Conservation (phyloP, 306 rosid species). For the Prinsepia uniflora region DNA sequence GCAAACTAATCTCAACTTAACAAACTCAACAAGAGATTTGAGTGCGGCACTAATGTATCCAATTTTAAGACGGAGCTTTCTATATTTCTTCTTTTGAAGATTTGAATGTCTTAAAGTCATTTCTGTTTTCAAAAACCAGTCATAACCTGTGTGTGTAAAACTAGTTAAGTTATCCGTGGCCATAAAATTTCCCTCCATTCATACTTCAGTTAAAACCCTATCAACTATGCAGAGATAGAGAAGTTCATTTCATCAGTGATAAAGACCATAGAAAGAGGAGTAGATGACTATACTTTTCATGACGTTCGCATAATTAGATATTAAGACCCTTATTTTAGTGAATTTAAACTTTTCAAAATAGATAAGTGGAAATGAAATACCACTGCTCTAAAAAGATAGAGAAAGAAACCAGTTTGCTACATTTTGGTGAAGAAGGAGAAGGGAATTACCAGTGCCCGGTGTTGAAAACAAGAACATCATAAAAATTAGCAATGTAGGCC, state of each 20-base stretch:
- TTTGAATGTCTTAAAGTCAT: not conserved
- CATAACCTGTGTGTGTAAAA: not conserved
- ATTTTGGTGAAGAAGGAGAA: conserved; percentile 16
- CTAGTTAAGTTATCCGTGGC: not conserved
- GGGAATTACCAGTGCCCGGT: conserved; percentile 83
- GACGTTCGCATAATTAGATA: not conserved
- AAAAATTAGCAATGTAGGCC: conserved; percentile 64
- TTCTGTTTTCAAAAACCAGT: not conserved
- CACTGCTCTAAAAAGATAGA: conserved; percentile 7
- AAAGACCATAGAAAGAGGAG: not conserved
- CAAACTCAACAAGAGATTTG: not conserved
- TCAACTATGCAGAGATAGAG: not conserved
- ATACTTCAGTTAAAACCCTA: not conserved
- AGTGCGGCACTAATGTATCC: not conserved
- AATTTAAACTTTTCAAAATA: not conserved
- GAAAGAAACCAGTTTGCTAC: not conserved
- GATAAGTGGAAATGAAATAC: not conserved
- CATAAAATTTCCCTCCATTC: not conserved
- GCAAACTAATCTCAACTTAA: not conserved
- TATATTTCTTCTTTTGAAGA: not conserved
- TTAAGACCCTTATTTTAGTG: not conserved
- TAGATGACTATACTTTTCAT: not conserved
- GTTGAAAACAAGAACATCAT: conserved; percentile 79
- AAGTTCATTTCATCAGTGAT: not conserved
- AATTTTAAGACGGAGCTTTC: not conserved